Percentiles rank a stretch among this genome's conserved stretches.
phyloP scores from a whole-genome alignment of 345 rosid genomes.

The Sonneratia caseolaris region DNA sequence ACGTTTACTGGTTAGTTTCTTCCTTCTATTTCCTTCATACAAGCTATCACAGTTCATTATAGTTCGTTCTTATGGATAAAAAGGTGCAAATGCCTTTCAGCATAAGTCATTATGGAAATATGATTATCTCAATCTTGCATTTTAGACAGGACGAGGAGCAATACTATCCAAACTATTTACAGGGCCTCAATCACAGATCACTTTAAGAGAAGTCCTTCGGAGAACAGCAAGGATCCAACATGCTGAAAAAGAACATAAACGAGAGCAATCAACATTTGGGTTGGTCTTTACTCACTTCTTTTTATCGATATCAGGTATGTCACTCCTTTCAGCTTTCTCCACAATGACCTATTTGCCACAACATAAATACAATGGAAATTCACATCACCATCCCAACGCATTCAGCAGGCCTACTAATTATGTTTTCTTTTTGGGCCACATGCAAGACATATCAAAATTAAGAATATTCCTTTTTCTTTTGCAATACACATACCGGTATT shows the following conservation, averaged over 20 bases:
- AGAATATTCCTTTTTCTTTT: too few species aligned
- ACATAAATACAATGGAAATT: not conserved
- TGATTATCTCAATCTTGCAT: too few species aligned
- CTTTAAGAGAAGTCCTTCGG: not conserved
- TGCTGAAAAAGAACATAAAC: not conserved
- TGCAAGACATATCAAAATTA: too few species aligned
- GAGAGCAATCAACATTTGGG: not conserved
- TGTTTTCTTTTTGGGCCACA: not conserved
- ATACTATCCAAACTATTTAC: not conserved
- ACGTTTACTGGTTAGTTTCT: too few species aligned
- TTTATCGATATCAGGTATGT: slow-evolving; percentile 39
- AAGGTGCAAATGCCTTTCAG: too few species aligned
- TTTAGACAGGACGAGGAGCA: not conserved
- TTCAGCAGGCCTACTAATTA: not conserved
- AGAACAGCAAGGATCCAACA: not conserved
- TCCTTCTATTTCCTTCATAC: too few species aligned
- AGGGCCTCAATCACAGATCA: not conserved
- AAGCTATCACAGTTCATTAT: too few species aligned
- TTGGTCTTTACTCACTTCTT: slow-evolving; percentile 28
- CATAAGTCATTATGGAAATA: too few species aligned
- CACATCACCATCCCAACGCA: not conserved
- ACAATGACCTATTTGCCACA: slow-evolving; percentile 27
- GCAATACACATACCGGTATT: slow-evolving; percentile 39
- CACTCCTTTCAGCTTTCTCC: slow-evolving; percentile 43
- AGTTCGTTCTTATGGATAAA: too few species aligned